Evolutionary conservation across 2,329 filamentous ascomycete genomes (phyloP).

Genomic region (Daldinia sp.): DNA sequence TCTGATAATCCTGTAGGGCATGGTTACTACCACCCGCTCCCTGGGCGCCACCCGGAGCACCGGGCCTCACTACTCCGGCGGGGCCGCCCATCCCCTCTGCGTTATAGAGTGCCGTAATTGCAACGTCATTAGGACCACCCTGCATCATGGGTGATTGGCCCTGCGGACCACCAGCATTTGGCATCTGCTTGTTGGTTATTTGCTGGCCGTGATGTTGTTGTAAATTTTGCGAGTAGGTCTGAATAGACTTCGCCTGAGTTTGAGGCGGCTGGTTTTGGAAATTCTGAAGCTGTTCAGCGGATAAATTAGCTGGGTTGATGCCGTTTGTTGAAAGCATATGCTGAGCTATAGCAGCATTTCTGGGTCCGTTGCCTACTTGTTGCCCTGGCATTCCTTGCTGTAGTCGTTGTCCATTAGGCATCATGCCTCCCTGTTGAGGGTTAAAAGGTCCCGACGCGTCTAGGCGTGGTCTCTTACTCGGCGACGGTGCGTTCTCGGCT

Average conservation of each 20-base stretch:
- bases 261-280: constrained; percentile 63
- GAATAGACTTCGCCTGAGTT: constrained; percentile 82
- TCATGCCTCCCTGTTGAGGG: constrained; percentile 73
- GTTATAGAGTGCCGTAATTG: constrained; percentile 69
- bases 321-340: constrained; percentile 73
- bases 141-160: constrained; percentile 85
- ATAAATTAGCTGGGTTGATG: constrained; percentile 78
- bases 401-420: constrained; percentile 75
- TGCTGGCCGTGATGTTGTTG: constrained; percentile 82
- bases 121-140: constrained; percentile 71
- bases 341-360: constrained; percentile 55
- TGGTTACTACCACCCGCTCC: constrained; percentile 72
- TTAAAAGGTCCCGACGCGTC: constrained; percentile 77
- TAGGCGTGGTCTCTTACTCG: constrained; percentile 87
- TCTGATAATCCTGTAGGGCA: constrained; percentile 86
- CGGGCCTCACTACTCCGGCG: constrained; percentile 66
- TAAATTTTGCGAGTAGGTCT: constrained; percentile 86
- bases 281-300: constrained; percentile 76
- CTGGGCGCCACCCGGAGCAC: constrained; percentile 53
- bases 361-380: constrained; percentile 66
- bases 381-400: constrained; percentile 75
- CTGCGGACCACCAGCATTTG: constrained; percentile 74
- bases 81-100: constrained; percentile 65
- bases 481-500: constrained; percentile 88
- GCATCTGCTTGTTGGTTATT: constrained; percentile 83